Evolutionary conservation across 768 basidiomycete species (phyloP), one percentile per base, ranked within the genome.

Genomic region (Termitomyces sp.): DNA sequence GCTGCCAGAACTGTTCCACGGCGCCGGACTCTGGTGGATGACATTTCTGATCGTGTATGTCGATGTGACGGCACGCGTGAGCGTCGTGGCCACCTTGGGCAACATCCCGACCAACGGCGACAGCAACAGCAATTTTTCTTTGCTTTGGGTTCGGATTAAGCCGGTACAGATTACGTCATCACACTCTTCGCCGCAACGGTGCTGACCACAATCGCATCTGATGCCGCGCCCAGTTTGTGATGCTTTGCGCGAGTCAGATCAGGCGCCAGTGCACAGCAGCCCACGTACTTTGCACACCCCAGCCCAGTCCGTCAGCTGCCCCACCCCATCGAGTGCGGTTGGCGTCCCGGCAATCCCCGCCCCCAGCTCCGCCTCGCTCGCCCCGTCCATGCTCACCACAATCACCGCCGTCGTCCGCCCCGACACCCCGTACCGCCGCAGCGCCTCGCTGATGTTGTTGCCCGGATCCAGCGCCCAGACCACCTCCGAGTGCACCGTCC

Each of bases 401-500:
- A 95, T 65, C 19, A 97, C 76, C 14, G 85, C 74, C 0, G 75
- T 79, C 27, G 81, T 86, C 5, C 69, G 70, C 41, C 88, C 84
- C 0, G 88, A 87, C 6, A 97, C 76, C 5, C 95, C 95, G 64
- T 93, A 96, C 56, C 91, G 83, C 49, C 84, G 80, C 58, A 98
- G 83, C 0, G 89, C 88, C 64, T 98, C 94, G 2, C 88, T 83
- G 52, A 98, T 98, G 67, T 95, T 97, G 61, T 91, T 90, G 5
- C 85, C 91, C 2, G 94, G 93, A 61, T 89, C 92, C 47, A 98
- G 75, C 21, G 82, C 73, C 78, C 89, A 94, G n/a, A 98, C 76
- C 50, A 98, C 79, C 69, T 98, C 95, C 0, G 93, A 93, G 66
- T 98, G 94, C 0, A 94, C 72, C 1, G 93, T 92, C 72, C 88